phyloP scores from a whole-genome alignment of 495 filamentous ascomycete species.

The Darksidea phi region DNA sequence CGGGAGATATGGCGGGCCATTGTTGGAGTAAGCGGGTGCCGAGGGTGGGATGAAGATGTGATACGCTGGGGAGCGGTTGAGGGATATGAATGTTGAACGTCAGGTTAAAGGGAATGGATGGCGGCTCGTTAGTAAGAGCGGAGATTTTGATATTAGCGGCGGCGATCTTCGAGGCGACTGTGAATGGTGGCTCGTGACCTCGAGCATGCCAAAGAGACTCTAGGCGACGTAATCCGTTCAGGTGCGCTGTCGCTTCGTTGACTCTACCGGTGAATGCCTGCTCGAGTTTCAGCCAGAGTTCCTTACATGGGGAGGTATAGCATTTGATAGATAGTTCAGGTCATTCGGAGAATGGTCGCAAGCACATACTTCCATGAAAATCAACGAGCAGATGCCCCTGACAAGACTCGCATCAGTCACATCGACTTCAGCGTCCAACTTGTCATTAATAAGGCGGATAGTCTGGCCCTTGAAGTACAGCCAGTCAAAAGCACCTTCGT shows the following conservation, averaged over 20 bases:
- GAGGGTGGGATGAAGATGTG: background rate
- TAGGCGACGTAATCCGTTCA: background rate
- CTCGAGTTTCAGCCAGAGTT: no score
- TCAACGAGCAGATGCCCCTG: slow-evolving; percentile 2
- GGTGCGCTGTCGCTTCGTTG: slow-evolving; percentile 1
- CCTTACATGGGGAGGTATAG: no score
- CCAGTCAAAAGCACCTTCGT: background rate
- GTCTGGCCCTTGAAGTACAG: slow-evolving; percentile 10
- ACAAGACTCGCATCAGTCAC: background rate
- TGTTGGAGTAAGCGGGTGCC: background rate
- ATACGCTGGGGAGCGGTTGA: background rate
- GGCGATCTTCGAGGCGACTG: background rate
- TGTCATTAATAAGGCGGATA: background rate
- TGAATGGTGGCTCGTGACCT: background rate
- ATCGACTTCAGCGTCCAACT: background rate
- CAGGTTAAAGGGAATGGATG: background rate
- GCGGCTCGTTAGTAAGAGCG: background rate
- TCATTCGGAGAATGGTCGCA: no score
- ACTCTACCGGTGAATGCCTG: slow-evolving; percentile 5
- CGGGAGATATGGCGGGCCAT: background rate
- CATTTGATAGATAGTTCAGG: no score
- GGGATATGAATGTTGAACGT: background rate
- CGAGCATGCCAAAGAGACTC: background rate
- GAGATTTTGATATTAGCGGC: background rate
- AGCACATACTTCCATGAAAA: background rate